Percentiles rank a stretch among this genome's conserved stretches.
These are phyloP conservation scores for Aegle marmelos DNA, from an alignment of 345 rosid species.

Conservation along the genomic window DNA sequence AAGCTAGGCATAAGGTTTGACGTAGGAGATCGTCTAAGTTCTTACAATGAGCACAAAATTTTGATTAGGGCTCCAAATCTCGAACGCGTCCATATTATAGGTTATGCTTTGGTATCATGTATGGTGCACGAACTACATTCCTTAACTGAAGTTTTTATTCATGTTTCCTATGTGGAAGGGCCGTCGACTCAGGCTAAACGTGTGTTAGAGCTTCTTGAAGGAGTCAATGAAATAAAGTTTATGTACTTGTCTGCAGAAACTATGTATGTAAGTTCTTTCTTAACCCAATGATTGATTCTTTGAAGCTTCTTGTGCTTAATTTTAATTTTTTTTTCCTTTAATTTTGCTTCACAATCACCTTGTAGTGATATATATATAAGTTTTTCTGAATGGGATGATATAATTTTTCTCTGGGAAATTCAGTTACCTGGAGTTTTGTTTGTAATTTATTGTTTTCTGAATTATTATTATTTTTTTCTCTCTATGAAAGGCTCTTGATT, in stretches of 20 bases:
- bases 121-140: neutral
- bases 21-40: neutral
- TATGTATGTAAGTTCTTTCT: no score
- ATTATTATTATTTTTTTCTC: neutral
- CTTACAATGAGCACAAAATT: neutral
- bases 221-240: no score
- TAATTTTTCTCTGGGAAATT: no score
- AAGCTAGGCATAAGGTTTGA: neutral
- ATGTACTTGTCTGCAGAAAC: no score
- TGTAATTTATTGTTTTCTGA: neutral
- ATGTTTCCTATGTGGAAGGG: no score
- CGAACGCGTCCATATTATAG: neutral
- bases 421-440: no score
- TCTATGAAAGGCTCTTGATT: neutral
- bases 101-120: neutral
- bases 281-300: no score
- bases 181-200: no score
- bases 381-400: no score
- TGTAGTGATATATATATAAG: no score
- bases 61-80: neutral
- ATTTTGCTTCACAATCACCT: neutral
- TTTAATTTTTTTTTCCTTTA: no score
- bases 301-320: neutral
- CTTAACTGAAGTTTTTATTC: neutral
- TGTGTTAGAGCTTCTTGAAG: no score